Evolutionary conservation across 768 basidiomycete genomes (phyloP).

Genomic region (Kwoniella sp.): DNA sequence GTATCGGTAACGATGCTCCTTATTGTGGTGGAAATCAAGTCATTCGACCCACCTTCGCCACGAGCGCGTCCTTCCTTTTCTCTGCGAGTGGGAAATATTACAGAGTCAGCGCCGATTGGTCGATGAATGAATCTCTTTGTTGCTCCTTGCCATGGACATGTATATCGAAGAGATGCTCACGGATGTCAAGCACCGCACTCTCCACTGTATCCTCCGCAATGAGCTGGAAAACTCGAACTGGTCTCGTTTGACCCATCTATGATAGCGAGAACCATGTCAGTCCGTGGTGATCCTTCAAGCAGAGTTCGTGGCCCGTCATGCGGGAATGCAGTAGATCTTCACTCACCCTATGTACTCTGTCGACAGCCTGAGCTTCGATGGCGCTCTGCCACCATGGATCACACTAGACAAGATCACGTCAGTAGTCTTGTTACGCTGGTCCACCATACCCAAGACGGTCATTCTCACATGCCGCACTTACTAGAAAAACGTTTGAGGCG

Average conservation of each 20-base stretch:
- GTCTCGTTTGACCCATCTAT: constrained; percentile 77
- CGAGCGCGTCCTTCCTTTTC: constrained; percentile 75
- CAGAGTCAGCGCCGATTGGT: background rate
- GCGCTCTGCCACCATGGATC: constrained; percentile 54
- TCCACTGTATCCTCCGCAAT: constrained; percentile 89
- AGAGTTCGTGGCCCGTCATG: background rate
- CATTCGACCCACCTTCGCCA: constrained; percentile 65
- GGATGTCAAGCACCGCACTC: constrained; percentile 83
- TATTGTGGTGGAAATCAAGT: constrained; percentile 13
- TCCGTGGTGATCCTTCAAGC: background rate
- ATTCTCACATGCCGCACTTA: constrained; percentile 28
- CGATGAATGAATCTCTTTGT: background rate
- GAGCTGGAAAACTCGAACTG: constrained; percentile 83
- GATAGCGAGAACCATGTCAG: background rate
- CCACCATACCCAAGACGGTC: background rate
- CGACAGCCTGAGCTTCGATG: constrained; percentile 49
- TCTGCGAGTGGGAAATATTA: constrained; percentile 51
- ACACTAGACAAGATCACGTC: constrained; percentile 33
- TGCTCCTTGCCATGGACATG: background rate
- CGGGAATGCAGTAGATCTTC: no score
- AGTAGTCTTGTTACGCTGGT: background rate
- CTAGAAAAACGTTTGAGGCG: constrained; percentile 70
- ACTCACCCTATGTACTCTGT: constrained; percentile 44
- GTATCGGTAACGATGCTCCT: no score
- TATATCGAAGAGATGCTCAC: constrained; percentile 26